Base-by-base conservation (phyloP, 176 grass and related monocot genomes). In the Alloteropsis semialata region DNA sequence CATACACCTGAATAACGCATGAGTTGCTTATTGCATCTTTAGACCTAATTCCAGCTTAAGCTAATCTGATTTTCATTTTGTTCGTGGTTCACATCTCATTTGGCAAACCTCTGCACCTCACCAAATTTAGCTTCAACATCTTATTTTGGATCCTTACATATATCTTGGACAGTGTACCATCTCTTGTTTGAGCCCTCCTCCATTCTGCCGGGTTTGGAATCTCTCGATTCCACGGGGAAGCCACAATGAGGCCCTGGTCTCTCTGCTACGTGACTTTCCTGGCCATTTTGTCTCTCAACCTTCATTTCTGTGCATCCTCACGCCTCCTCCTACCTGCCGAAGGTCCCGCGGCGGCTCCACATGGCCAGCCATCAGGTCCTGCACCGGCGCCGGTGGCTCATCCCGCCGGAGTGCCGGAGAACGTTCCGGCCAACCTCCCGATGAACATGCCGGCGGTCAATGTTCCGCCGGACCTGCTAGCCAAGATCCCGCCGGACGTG, bases 241-340 rank as follows among this genome's bases (percentile, higher is more conserved):
- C 51, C 74, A 74, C 78, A 21, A 90, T 83, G 79, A 86, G 65
- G 37, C n/a, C 8, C 57, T 87, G 10, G 2, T n/a, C 13, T 46
- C 8, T n/a, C n/a, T n/a, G n/a, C 83, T 82, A 25, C 57, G 85
- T 77, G 82, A 78, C 72, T 72, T 81, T 86, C 66, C 68, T 76
- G 13, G 78, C 69, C 74, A 89, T 80, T 65, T 83, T 69, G 19
- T 75, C 65, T 5, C 1, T 55, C 68, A 55, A 83, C 25, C 5
- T 76, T 0, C 83, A 76, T 53, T 18, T 50, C 5, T 75, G 51
- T n/a, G 5, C 58, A 21, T 21, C 58, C 69, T 49, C 69, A 17
- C 69, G 76, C 0, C 86, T 80, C 17, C 68, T 83, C 22, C 37
- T 81, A 5, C 12, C 67, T 12, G 30, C 73, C 16, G 70, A 77